Evolutionary conservation across 1,284 basidiomycete genomes (phyloP).

Genomic region (Boletus sp.): DNA sequence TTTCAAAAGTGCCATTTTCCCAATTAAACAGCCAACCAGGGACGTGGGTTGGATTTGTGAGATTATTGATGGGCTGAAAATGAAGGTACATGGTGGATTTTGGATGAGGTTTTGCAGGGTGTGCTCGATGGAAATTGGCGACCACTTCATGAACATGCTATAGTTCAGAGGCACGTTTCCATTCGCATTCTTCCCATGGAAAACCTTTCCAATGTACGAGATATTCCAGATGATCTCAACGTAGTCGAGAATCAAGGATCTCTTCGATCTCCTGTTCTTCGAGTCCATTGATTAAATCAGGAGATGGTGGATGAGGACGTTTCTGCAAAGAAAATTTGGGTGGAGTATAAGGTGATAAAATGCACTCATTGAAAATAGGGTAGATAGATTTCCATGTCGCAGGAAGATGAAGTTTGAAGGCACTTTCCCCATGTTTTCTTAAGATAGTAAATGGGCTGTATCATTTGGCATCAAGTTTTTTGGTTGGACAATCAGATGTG

Average conservation of each 20-base stretch:
- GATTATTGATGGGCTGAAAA: slow-evolving; percentile 9
- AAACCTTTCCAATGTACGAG: slow-evolving; percentile 10
- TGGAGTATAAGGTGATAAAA: slow-evolving; percentile 4
- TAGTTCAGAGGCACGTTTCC: slow-evolving; percentile 6
- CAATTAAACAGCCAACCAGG: not conserved
- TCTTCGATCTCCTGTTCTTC: slow-evolving; percentile 11
- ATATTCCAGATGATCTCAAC: accelerated
- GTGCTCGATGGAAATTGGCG: not conserved
- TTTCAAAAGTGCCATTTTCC: not conserved
- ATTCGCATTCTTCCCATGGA: slow-evolving; percentile 5
- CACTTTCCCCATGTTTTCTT: slow-evolving; percentile 16
- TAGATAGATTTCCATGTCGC: slow-evolving; percentile 16
- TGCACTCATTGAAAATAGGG: slow-evolving; percentile 22
- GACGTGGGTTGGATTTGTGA: not conserved
- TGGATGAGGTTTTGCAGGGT: slow-evolving; percentile 1
- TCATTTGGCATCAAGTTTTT: slow-evolving; percentile 17
- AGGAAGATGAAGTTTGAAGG: slow-evolving; percentile 20
- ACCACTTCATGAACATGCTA: not conserved
- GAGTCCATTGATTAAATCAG: not conserved
- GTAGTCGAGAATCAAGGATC: not conserved
- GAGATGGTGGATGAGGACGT: not conserved
- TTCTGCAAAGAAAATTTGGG: slow-evolving; percentile 11
- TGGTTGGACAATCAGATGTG: slow-evolving; percentile 7
- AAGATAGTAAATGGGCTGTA: slow-evolving; percentile 28
- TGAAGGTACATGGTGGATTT: not conserved